Percentiles rank a stretch among this genome's conserved stretches.
These are phyloP conservation scores for Hordeum marinum DNA, from an alignment of 176 grass and related monocot species.

Conservation along the genomic window DNA sequence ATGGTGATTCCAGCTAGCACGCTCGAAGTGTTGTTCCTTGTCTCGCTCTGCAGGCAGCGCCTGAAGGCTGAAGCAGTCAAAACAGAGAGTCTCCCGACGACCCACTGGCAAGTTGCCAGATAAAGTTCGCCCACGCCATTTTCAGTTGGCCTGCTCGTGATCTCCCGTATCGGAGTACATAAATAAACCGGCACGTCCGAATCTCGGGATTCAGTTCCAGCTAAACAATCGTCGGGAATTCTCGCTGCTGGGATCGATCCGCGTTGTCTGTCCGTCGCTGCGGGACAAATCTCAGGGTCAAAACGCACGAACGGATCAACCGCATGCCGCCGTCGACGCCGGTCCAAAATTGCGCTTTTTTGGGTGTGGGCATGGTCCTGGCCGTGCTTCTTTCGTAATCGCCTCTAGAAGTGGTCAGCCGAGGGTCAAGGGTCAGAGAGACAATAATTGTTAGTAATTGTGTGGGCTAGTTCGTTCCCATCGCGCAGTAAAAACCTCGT, in stretches of 20 bases:
- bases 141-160: background rate
- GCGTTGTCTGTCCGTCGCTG: background rate
- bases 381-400: background rate
- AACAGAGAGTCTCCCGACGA: background rate
- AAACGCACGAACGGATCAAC: slow-evolving; percentile 41
- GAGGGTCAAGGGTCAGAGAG: background rate
- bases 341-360: slow-evolving; percentile 22
- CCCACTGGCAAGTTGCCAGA: slow-evolving; percentile 10
- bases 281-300: slow-evolving; percentile 25
- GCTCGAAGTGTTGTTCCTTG: slow-evolving; percentile 27
- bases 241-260: background rate
- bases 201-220: background rate
- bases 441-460: background rate
- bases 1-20: slow-evolving; percentile 31
- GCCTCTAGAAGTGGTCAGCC: slow-evolving; percentile 20
- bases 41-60: background rate
- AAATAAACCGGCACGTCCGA: background rate
- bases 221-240: background rate
- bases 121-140: background rate
- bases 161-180: background rate
- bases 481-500: background rate
- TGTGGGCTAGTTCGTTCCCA: background rate
- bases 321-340: background rate
- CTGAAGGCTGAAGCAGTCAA: slow-evolving; percentile 35
- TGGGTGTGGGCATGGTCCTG: background rate